Base-by-base conservation (phyloP, 371 early-diverging fungal genomes). In the Mortierella sp. region DNA sequence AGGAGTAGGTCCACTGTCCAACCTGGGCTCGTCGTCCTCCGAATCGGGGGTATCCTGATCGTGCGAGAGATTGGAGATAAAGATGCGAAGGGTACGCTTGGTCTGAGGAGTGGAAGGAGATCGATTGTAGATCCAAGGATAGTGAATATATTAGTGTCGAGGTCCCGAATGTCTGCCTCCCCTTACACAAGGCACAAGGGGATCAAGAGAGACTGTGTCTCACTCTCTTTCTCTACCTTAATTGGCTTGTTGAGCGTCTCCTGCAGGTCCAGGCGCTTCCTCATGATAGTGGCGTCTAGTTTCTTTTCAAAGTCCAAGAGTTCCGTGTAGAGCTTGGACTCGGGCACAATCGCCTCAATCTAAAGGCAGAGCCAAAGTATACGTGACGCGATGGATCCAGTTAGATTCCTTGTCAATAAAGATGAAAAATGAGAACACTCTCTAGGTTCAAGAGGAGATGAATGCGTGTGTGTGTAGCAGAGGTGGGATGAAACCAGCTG, bases 331-430 rank as follows among this genome's bases (percentile, higher is more conserved):
- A 96, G 79, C 58, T 88, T 89, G 19, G 97, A 94, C 84, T 98
- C 98, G 9, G 98, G 98, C 14, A 97, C 92, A 82, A 93, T 92
- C 0, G 91, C 83, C 64, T 95, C 96, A 81, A 98, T 90, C 92
- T 94, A 65, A 16, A 51, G 26, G 21, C 29, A 59, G 16, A 1
- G 59, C 2, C n/a, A 46, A 57, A 9, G 37, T 37, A 37, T 37
- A 37, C 37, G 37, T 14, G 21, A 50, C n/a, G 50, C 21, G 50
- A n/a, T 21, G 21, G 21, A 16, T 50, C n/a, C 16, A 2, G 16
- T 50, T 50, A 50, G 50, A 50, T n/a, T 50, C 50, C 21, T 50
- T 50, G 4, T 50, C 14, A 14, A 14, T 50, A 50, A 5, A 2
- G 50, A 21, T n/a, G 21, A 4, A 50, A 50, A 6, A 50, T 50